Base-by-base conservation (phyloP, 1,284 basidiomycete genomes). In the Sanghuangporus sanghuang region DNA sequence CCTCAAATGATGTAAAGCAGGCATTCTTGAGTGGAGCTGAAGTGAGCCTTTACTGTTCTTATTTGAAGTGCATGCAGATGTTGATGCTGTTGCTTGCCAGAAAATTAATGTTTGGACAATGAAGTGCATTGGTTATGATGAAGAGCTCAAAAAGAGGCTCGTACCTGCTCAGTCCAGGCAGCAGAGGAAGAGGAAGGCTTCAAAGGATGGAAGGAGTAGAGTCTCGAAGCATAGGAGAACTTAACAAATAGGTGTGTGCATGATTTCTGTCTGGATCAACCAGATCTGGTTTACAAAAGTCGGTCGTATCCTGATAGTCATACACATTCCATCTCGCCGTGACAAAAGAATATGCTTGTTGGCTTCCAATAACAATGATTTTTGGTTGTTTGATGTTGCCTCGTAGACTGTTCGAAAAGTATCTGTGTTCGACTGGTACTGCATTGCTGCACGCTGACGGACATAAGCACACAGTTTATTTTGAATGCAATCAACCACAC, bases 121-220 rank as follows among this genome's bases (percentile, higher is more conserved):
- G 71, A 69, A 70, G 59, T 74, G 73, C 44, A 66, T 73, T 8
- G 69, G 68, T 1, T 74, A 75, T 55, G 70, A 73, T 54, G 69
- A 69, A 6, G 67, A 67, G 3, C 72, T 74, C 39, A 73, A 73
- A 3, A 32, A 32, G 27, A 3, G 5, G 27, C 27, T 32, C 27
- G 4, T 32, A 32, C 27, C 27, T 3, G 27, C 27, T 32, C 27
- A 32, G 27, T 32, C 27, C 27, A 32, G 27, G 27, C 27, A 62
- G 48, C 16, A 49, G 16, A 21, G 21, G 23, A 49, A 49, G 48
- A 49, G 48, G 48, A 49, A 49, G 9, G 48, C 21, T 21, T 49
- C 48, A 9, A 2, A 16, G 21, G 48, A 14, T 14, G 48, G 4
- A 9, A 3, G 23, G 9, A 21, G 14, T 3, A 49, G 14, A 18